Conservation (phyloP, 2,329 filamentous ascomycete genomes). For the Venturia aucupariae region DNA sequence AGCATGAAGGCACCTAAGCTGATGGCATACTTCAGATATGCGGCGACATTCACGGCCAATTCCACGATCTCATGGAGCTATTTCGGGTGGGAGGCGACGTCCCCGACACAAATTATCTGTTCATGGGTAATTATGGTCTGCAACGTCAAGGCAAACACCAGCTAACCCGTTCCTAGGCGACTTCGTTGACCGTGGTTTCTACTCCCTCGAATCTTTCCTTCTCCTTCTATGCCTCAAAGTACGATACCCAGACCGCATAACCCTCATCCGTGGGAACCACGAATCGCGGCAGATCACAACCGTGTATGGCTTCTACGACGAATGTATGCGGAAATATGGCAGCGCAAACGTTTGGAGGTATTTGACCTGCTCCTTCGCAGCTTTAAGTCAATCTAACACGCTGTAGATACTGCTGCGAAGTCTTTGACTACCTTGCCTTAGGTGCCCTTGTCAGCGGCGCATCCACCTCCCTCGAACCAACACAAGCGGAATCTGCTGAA, state of each 20-base stretch:
- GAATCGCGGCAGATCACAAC: conserved; percentile 96
- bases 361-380: not conserved
- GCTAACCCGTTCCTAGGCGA: conserved; percentile 53
- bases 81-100: conserved; percentile 90
- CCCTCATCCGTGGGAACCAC: conserved; percentile 88
- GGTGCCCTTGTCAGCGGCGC: conserved; percentile 88
- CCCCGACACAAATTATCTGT: conserved; percentile 91
- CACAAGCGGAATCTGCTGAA: conserved; percentile 45
- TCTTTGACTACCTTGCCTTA: conserved; percentile 92
- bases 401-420: conserved; percentile 71
- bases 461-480: conserved; percentile 53
- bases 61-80: conserved; percentile 94
- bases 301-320: conserved; percentile 97
- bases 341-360: conserved; percentile 91
- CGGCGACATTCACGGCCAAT: conserved; percentile 93
- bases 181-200: conserved; percentile 96
- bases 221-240: conserved; percentile 94
- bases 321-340: conserved; percentile 91
- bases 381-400: not conserved
- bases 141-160: not conserved
- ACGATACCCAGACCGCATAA: conserved; percentile 94
- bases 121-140: conserved; percentile 62
- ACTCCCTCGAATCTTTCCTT: conserved; percentile 92
- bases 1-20: not conserved
- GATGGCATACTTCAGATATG: conserved; percentile 55